Evolutionary conservation across 169 alveolate genomes (phyloP).

Genomic region (Fabrea salina): DNA sequence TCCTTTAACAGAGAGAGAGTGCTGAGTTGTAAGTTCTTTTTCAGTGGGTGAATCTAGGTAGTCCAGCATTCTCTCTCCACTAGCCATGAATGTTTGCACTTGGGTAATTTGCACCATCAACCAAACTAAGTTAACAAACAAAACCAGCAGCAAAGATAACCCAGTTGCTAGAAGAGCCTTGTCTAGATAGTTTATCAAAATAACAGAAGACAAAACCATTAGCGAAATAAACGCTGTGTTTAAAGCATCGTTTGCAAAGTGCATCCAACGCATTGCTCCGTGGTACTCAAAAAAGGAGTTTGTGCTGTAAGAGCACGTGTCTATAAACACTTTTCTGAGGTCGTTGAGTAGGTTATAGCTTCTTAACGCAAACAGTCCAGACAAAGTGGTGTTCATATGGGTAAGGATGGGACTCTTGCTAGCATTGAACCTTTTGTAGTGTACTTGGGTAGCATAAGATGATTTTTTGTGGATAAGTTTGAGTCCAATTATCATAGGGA

Average conservation of each 20-base stretch:
- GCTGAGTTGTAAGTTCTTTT: not conserved
- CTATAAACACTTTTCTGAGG: too few species aligned
- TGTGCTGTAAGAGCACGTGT: not conserved
- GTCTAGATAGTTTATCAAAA: not conserved
- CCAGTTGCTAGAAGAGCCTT: not conserved
- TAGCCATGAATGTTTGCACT: conserved; percentile 4
- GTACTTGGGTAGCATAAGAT: not conserved
- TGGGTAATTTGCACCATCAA: not conserved
- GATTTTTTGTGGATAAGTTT: not conserved
- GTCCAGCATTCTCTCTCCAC: not conserved
- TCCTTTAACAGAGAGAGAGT: not conserved
- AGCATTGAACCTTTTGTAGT: not conserved
- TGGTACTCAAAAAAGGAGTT: not conserved
- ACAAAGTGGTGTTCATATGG: not conserved
- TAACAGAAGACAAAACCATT: not conserved
- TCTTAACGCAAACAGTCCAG: not conserved
- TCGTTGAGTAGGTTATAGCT: not conserved
- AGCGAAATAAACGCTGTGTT: not conserved
- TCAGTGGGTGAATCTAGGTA: not conserved
- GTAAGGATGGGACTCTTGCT: not conserved
- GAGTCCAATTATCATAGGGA: not conserved
- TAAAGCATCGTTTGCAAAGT: not conserved
- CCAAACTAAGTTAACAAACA: not conserved
- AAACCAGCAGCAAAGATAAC: not conserved
- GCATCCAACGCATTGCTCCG: not conserved